These are phyloP conservation scores for Hibiscus trionum DNA, from an alignment of 345 rosid species.

Conservation along the genomic window DNA sequence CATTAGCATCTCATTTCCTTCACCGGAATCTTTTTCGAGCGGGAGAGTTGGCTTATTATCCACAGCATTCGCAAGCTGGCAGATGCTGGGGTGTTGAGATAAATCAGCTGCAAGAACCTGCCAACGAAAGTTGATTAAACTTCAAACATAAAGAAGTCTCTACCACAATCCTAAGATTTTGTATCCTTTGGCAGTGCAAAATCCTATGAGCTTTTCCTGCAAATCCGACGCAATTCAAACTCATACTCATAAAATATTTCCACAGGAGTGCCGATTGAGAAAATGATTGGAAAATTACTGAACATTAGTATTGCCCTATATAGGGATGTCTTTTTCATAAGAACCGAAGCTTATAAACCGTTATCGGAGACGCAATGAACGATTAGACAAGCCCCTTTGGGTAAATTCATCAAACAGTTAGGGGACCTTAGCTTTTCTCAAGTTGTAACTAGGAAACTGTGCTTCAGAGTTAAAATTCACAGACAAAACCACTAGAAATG, in stretches of 20 bases:
- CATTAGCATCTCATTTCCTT: conserved; percentile 46
- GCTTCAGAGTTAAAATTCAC: not conserved
- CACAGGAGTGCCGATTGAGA: too few relatives aligned
- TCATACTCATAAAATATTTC: not conserved
- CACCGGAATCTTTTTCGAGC: conserved; percentile 43
- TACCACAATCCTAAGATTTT: not conserved
- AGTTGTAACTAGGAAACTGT: not conserved
- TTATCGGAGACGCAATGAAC: not conserved
- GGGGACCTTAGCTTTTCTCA: not conserved
- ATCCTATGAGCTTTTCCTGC: not conserved
- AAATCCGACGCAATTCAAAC: not conserved
- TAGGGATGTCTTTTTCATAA: not conserved
- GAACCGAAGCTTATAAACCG: not conserved
- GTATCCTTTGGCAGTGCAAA: not conserved
- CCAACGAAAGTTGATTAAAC: conserved; percentile 2
- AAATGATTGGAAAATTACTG: not conserved
- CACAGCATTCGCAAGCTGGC: conserved; percentile 53
- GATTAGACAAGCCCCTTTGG: not conserved
- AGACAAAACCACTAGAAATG: not conserved
- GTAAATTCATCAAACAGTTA: not conserved
- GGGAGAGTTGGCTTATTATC: conserved; percentile 43
- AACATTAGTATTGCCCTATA: not conserved
- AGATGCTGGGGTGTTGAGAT: conserved; percentile 30
- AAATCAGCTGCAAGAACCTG: conserved; percentile 61
- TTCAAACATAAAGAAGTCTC: conserved; percentile 2